These are phyloP conservation scores for Cryptococcus sp. DNA, from an alignment of 1,284 basidiomycete genomes.

Conservation along the genomic window DNA sequence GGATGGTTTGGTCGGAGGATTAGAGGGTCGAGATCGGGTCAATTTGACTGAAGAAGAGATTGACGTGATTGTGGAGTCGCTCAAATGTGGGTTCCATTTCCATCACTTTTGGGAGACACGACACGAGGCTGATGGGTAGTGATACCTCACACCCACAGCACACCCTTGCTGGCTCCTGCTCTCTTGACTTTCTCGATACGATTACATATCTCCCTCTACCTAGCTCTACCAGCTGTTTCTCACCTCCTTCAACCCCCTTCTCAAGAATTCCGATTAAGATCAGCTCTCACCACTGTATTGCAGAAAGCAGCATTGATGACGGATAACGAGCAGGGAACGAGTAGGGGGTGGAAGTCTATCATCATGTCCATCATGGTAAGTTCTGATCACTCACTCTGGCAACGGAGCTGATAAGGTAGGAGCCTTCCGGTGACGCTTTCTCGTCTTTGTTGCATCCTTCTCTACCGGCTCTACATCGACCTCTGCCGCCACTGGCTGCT, in stretches of 20 bases:
- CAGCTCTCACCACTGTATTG: conserved; percentile 11
- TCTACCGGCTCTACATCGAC: conserved; percentile 31
- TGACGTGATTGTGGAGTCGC: conserved; percentile 55
- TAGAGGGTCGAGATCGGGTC: conserved; percentile 52
- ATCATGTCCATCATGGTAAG: conserved; percentile 23
- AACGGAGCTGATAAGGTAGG: conserved; percentile 3
- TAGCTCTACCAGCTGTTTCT: conserved; percentile 13
- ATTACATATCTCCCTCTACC: conserved; percentile 49
- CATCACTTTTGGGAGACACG: background rate
- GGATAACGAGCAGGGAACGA: conserved; percentile 24
- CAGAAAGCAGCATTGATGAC: conserved; percentile 18
- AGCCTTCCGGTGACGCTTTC: conserved; percentile 8
- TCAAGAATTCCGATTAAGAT: background rate
- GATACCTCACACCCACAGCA: conserved; percentile 50
- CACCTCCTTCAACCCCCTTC: conserved; percentile 5
- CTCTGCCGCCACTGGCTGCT: conserved; percentile 28
- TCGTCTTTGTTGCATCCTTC: conserved; percentile 33
- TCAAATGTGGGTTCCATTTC: conserved; percentile 57
- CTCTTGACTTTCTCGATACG: conserved; percentile 52
- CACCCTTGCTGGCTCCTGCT: conserved; percentile 67
- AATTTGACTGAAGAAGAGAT: conserved; percentile 56
- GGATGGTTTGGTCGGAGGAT: conserved; percentile 65
- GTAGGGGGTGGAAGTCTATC: conserved; percentile 25
- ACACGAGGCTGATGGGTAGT: conserved; percentile 16
- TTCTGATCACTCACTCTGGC: conserved; percentile 1